These are phyloP conservation scores for Phaeophleospora eucalypticola DNA, from an alignment of 2,329 filamentous ascomycete genomes.

Conservation along the genomic window DNA sequence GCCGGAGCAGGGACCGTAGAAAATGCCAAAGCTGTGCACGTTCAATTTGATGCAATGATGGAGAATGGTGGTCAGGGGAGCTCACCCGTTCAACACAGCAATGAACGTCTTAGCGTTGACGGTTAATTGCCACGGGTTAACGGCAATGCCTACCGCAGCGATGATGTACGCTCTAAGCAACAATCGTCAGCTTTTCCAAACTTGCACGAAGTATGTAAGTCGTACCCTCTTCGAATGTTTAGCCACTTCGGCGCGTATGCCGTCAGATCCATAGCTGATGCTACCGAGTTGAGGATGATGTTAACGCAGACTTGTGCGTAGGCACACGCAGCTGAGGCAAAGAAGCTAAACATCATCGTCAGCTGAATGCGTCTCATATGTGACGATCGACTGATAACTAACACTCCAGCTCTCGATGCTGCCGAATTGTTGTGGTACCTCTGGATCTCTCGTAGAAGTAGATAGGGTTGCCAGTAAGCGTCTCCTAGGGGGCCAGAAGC, in stretches of 20 bases:
- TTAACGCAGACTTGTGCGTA: slow-evolving; percentile 24
- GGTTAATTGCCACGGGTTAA: slow-evolving; percentile 44
- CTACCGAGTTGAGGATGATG: slow-evolving; percentile 39
- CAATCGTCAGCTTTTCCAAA: no score
- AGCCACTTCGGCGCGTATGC: slow-evolving; percentile 41
- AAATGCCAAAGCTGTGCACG: no score
- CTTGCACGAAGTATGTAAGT: no score
- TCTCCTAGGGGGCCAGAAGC: slow-evolving; percentile 21
- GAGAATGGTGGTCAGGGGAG: no score
- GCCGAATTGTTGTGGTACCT: slow-evolving; percentile 19
- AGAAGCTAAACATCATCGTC: no score
- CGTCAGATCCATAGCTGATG: slow-evolving; percentile 40
- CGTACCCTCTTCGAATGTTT: slow-evolving; percentile 42
- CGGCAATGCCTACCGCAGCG: slow-evolving; percentile 33
- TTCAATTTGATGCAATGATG: no score
- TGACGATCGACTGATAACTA: no score
- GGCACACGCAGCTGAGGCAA: slow-evolving; percentile 30
- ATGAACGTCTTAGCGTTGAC: slow-evolving; percentile 38
- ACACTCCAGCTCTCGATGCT: slow-evolving; percentile 29
- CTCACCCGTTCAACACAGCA: slow-evolving; percentile 41
- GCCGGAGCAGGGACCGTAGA: slow-evolving; percentile 24
- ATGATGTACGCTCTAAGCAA: slow-evolving; percentile 39
- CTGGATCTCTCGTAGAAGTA: slow-evolving; percentile 23
- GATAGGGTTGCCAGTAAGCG: slow-evolving; percentile 27
- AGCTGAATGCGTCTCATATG: no score